These are phyloP conservation scores for Nannizzia gypsea DNA, from an alignment of 2,329 filamentous ascomycete genomes.

Conservation along the genomic window DNA sequence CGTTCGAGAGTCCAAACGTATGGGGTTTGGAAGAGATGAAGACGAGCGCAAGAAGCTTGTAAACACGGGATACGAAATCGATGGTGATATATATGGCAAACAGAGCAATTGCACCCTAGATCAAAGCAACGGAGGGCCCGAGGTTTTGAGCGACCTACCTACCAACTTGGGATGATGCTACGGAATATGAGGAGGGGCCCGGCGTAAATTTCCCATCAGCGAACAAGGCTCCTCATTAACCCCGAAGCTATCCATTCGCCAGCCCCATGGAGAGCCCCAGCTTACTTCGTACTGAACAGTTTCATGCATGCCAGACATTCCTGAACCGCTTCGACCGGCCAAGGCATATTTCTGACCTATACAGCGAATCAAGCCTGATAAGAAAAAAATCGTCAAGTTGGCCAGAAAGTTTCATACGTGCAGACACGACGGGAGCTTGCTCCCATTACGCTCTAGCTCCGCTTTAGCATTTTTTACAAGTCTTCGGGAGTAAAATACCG, in stretches of 20 bases:
- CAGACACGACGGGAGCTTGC: background rate
- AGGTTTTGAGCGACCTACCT: background rate
- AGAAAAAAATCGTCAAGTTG: background rate
- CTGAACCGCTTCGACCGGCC: background rate
- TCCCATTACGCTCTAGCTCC: background rate
- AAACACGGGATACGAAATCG: background rate
- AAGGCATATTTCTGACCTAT: background rate
- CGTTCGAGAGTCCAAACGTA: background rate
- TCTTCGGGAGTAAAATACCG: background rate
- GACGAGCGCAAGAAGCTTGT: too few relatives aligned
- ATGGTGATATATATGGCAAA: background rate
- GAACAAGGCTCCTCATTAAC: background rate
- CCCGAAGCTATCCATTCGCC: background rate
- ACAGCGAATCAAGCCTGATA: background rate
- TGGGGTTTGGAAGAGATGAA: background rate
- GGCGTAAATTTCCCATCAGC: background rate
- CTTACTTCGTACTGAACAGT: background rate
- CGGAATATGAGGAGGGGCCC: background rate
- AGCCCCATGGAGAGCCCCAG: background rate
- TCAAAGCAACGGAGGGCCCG: background rate
- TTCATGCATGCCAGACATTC: background rate
- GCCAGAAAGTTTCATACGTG: background rate
- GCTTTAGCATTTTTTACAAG: background rate
- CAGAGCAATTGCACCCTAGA: background rate
- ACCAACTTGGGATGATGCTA: background rate